Base-by-base conservation (phyloP, 331 rosid species). In the Rosa hybrid region DNA sequence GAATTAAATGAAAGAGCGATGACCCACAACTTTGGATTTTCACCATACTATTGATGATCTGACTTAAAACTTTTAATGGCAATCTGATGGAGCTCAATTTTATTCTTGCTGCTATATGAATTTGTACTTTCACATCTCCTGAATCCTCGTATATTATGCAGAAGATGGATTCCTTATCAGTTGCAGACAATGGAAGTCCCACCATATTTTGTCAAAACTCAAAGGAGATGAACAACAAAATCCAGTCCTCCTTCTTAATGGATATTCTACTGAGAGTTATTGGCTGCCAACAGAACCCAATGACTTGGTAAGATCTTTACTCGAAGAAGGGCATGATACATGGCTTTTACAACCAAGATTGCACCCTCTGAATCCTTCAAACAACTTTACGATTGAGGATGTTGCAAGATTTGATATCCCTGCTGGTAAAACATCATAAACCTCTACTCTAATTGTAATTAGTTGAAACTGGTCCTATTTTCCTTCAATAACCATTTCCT, bases 241-340 rank as follows among this genome's bases (percentile, higher is more conserved):
- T 27, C 87, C 85, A 41, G 85, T 84, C 78, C 85, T 84, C 25
- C 85, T 84, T 51, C 79, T 84, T 25, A 84, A 78, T 69, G 87
- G 78, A 68, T 78, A 84, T 74, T 75, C 87, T 60, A 67, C 80
- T 13, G 85, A 81, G 74, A 77, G 81, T 73, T 78, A 57, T 65
- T 59, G 71, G 64, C 75, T 78, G 46, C 87, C 87, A 41, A 84
- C 85, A 2, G 85, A 84, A 67, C 83, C 81, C 9, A 81, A 79
- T n/a, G 85, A 84, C 73, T 81, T 84, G n/a, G 75, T 56, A 64
- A 81, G 87, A 84, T 73, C 84, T 68, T 74, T 84, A 78, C 63
- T 84, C 12, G 85, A 53, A 81, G 77, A 81, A 72, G 85, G 85
- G 48, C 77, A 84, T 73, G 87, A 81, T 46, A 73, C 69, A 45